Evolutionary conservation across 768 basidiomycete genomes (phyloP), one percentile per base, ranked within the genome.

Genomic region (Auricularia sp.): DNA sequence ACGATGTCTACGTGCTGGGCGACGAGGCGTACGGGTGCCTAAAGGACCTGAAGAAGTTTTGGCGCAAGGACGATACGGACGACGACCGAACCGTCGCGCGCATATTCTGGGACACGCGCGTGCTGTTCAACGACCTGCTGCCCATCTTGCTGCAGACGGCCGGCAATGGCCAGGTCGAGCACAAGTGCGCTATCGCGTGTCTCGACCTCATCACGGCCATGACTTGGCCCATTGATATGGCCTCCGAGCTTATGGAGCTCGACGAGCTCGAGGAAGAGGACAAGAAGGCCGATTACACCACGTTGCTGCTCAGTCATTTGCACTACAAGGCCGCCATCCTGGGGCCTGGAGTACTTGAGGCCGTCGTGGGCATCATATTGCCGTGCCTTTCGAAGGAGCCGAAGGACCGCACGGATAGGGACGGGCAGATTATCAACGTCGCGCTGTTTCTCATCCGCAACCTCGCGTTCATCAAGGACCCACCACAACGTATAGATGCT

Each of bases 141-240:
- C 89, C 93, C 18, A 89, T 98, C 64, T 79, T 98, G 13, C 80
- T 91, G 61, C 82, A 82, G 66, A 94, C 92, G 0, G 89, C 90
- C 0, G 90, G 90, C 11, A 83, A 85, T 62, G 90, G 90, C 0
- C 75, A 80, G 24, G 85, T 89, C 37, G 90, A 92, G 68, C 90
- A 94, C 75, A 90, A 88, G 69, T 81, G 90, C 61, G 92, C 92
- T 0, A 82, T 96, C 34, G 84, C 87, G 0, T 89, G 88, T 68
- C 88, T 86, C 7, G 97, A 98, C 73, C 79, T 99, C 29, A 87
- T 98, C 73, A 91, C 93, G 0, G 94, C 95, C 0, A 92, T 99
- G 91, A 98, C 96, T 1, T 99, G 97, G 97, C 97, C 97, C 0
- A 96, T 99, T 63, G 92, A 98, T 75, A 80, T 98, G 67, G 90